phyloP scores from a whole-genome alignment of 257 asterid genomes.

The Phtheirospermum japonicum region DNA sequence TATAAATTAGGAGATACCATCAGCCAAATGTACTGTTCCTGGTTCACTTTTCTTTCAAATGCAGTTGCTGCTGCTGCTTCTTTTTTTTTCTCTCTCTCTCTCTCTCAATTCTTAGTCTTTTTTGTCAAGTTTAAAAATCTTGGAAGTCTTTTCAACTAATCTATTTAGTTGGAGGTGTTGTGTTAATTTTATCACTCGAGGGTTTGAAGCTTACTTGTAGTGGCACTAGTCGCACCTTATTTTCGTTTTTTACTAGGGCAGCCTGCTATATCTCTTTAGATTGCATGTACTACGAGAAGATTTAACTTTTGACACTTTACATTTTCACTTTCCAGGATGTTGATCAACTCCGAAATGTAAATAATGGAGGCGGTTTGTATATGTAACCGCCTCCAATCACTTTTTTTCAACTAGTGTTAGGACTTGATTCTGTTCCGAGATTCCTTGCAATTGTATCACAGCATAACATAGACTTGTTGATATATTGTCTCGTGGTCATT shows the following conservation, averaged over 20 bases:
- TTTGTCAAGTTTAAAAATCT: no score
- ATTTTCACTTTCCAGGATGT: slow-evolving; percentile 58
- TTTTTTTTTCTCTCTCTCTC: no score
- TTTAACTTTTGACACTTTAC: slow-evolving; percentile 14
- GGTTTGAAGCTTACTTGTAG: slow-evolving; percentile 11
- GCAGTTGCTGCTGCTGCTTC: no score
- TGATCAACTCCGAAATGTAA: slow-evolving; percentile 68
- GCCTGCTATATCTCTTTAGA: slow-evolving; percentile 5
- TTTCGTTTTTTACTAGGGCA: slow-evolving; percentile 13
- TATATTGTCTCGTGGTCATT: no score
- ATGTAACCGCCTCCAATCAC: no score
- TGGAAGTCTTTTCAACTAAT: neutral
- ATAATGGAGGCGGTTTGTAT: no score
- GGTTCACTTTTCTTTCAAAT: no score
- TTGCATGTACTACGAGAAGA: neutral
- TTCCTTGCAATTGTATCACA: no score
- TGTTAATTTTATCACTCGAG: neutral
- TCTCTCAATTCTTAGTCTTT: no score
- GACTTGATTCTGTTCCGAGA: no score
- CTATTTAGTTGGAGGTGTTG: neutral
- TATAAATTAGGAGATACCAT: neutral
- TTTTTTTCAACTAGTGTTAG: no score
- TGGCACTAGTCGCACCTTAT: neutral
- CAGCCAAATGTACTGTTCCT: neutral
- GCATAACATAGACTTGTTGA: no score